phyloP scores from a whole-genome alignment of 768 basidiomycete genomes.

The Termitomyces sp. region DNA sequence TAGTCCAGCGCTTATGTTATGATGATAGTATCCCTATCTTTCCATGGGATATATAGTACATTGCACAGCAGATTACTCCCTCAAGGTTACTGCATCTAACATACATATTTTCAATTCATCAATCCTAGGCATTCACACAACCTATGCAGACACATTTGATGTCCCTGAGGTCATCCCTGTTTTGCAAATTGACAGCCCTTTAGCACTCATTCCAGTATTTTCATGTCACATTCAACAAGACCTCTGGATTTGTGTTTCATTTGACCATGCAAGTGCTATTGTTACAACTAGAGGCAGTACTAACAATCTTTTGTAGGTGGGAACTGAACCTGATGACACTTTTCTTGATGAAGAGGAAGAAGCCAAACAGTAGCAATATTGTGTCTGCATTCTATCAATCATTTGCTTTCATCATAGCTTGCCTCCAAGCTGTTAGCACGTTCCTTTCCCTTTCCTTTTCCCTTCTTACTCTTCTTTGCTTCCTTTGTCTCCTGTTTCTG shows the following conservation, averaged over 20 bases:
- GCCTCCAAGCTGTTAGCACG: not conserved
- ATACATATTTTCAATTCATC: not conserved
- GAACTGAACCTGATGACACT: not conserved
- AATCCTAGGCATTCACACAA: too few species aligned
- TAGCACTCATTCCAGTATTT: not conserved
- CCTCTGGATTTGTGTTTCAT: too few species aligned
- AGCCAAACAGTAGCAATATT: not conserved
- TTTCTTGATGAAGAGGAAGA: not conserved
- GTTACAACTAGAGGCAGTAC: not conserved
- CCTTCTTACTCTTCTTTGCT: not conserved
- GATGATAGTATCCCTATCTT: too few species aligned
- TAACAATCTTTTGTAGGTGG: not conserved
- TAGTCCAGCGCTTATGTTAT: not conserved
- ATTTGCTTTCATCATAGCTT: not conserved
- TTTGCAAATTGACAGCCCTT: too few species aligned
- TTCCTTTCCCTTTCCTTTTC: not conserved
- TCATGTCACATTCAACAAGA: too few species aligned
- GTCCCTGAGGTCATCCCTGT: not conserved
- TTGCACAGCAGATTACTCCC: too few species aligned
- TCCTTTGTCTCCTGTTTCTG: not conserved
- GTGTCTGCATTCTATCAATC: not conserved
- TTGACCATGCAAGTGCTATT: not conserved
- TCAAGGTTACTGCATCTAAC: too few species aligned
- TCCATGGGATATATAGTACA: not conserved
- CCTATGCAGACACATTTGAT: not conserved